Evolutionary conservation across 1,284 basidiomycete genomes (phyloP), one percentile per base, ranked within the genome.

Genomic region (Pholiota adiposa): DNA sequence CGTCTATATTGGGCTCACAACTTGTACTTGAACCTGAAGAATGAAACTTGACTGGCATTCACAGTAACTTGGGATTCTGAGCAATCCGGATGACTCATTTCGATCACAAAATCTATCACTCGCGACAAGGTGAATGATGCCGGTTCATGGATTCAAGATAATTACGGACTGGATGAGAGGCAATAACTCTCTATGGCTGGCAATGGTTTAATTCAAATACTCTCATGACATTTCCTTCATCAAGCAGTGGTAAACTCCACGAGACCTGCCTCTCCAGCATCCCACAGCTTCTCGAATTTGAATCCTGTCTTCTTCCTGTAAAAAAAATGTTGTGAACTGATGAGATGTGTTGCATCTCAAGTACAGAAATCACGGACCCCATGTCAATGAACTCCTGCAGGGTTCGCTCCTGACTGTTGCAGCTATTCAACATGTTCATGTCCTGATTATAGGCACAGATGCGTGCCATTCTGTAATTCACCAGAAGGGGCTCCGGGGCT

Each of bases 401-500:
- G 1, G 51, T 59, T 1, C 64, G 54, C 29, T 61, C 61, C 33
- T 61, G 38, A 21, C 54, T 54, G 43, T 63, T 63, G 16, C 53
- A 34, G 7, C 56, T 23, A 7, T 33, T 50, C 59, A 65, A 61
- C 61, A 63, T 61, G 27, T 59, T 54, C 31, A 65, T 43, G 16
- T 65, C 64, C 18, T 61, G 56, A 0, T 61, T 19, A 29, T 65
- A 63, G 1, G 53, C 48, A 3, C 59, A 59, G 19, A 63, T 58
- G 8, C 54, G 51, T 1, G 44, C 61, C 25, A 59, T 43, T 11
- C 64, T 62, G 18, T 61, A 65, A 41, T 65, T 65, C 4, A 62
- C 56, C 2, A 65, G 57, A 9, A 65, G 43, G 2, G 64, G 64
- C 38, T 59, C 61, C 2, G 64, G 64, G 6, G 59, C 51, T 48